These are phyloP conservation scores for Solanum dulcamara DNA, from an alignment of 257 asterid species.

Conservation along the genomic window DNA sequence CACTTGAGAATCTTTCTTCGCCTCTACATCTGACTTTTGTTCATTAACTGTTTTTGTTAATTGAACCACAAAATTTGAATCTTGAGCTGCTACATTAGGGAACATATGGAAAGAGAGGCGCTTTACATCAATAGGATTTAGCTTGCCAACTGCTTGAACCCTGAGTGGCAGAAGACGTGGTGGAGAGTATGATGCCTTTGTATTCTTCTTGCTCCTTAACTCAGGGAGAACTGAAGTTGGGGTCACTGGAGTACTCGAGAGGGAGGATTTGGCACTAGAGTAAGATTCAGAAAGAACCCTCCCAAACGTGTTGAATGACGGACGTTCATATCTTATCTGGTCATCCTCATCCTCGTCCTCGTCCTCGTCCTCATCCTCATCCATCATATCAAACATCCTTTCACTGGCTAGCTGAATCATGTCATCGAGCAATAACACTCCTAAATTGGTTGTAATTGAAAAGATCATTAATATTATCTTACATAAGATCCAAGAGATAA, in stretches of 20 bases:
- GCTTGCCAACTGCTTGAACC: conserved; percentile 58
- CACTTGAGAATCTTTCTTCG: conserved; percentile 7
- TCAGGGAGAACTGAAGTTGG: conserved; percentile 82
- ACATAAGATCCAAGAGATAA: not conserved
- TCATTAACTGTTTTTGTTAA: conserved; percentile 10
- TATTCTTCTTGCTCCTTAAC: conserved; percentile 16
- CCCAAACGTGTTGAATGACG: conserved; percentile 35
- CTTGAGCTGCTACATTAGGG: conserved; percentile 40
- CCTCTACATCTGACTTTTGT: not conserved
- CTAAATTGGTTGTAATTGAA: conserved; percentile 16
- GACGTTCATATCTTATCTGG: conserved; percentile 25
- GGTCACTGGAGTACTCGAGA: conserved; percentile 55
- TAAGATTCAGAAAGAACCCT: conserved; percentile 33
- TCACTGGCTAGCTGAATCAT: conserved; percentile 57
- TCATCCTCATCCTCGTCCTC: conserved; percentile 39
- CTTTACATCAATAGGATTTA: conserved; percentile 69
- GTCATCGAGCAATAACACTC: conserved; percentile 57
- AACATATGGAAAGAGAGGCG: conserved; percentile 70
- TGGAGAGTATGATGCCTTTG: conserved; percentile 33
- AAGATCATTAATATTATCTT: not conserved
- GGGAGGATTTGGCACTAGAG: conserved; percentile 21
- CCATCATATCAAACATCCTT: conserved; percentile 55
- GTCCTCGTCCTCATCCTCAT: conserved; percentile 31
- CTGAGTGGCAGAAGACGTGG: conserved; percentile 47
- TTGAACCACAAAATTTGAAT: conserved; percentile 21